Conservation (phyloP, 148 eudicot genomes). For the Heliamphora exappendiculata region DNA sequence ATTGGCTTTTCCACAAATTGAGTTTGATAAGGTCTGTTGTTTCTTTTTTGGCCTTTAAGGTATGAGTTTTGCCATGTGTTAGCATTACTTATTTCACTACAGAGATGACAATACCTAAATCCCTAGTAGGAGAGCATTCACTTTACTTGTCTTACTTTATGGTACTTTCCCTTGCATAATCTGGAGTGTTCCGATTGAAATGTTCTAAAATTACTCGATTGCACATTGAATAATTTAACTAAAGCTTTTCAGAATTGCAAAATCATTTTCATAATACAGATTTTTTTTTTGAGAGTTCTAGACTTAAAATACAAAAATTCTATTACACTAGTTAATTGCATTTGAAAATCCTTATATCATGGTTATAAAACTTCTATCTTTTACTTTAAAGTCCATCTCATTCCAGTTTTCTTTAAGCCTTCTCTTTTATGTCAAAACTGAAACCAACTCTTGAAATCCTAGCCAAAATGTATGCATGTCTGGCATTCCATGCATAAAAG, state of each 20-base stretch:
- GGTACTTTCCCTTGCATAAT: not conserved
- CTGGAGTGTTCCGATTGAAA: not conserved
- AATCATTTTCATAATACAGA: not conserved
- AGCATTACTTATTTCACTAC: not conserved
- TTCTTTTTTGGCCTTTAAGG: constrained; percentile 15
- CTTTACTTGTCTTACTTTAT: not conserved
- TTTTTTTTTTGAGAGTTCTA: not conserved
- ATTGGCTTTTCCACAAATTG: constrained; percentile 33
- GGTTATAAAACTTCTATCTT: not conserved
- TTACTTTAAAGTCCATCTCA: not conserved
- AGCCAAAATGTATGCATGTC: not conserved
- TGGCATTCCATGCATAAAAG: not conserved
- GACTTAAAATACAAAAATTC: too few relatives aligned
- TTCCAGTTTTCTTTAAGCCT: not conserved
- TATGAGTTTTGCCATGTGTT: too few relatives aligned
- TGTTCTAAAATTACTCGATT: not conserved
- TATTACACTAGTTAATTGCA: not conserved
- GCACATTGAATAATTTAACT: not conserved
- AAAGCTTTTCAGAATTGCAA: not conserved
- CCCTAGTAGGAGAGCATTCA: not conserved
- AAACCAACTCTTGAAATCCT: not conserved
- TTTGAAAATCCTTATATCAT: not conserved
- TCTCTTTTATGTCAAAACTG: not conserved
- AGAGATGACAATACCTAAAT: not conserved
- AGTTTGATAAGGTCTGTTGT: constrained; percentile 33